phyloP scores from a whole-genome alignment of 2,329 filamentous ascomycete species.

The Phyllosticta paracitricarpa region DNA sequence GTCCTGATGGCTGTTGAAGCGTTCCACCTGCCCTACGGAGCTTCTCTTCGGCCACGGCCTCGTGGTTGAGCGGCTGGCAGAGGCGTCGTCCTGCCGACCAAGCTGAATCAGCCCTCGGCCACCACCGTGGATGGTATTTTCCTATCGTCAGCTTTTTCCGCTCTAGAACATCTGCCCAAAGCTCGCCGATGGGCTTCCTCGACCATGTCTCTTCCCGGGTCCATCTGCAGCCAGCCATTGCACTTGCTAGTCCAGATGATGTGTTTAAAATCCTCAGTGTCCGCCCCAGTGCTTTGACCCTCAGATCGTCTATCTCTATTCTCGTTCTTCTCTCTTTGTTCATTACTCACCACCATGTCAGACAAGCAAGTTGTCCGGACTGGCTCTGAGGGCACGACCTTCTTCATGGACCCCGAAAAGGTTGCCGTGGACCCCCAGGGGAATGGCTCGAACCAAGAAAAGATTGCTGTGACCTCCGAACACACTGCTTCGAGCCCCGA shows the following conservation, averaged over 20 bases:
- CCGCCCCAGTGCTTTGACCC: background rate
- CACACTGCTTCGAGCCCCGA: background rate
- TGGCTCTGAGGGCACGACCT: background rate
- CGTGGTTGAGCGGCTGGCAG: background rate
- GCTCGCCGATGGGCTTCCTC: background rate
- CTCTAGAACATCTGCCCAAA: background rate
- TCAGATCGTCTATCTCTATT: background rate
- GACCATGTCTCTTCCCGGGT: background rate
- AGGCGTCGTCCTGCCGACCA: background rate
- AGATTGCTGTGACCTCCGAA: background rate
- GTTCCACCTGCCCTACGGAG: background rate
- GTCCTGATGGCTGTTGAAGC: background rate
- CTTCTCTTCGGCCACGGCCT: background rate
- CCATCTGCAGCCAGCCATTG: background rate
- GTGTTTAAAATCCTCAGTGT: background rate
- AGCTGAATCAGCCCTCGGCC: background rate
- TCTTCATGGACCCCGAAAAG: background rate
- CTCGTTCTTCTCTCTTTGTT: background rate
- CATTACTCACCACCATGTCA: background rate
- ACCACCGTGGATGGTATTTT: background rate
- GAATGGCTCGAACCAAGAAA: background rate
- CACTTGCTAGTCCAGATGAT: background rate
- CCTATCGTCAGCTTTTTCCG: background rate
- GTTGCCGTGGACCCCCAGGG: background rate
- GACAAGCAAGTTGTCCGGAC: background rate